Conservation (phyloP, 768 basidiomycete genomes). For the Phaffia australis region DNA sequence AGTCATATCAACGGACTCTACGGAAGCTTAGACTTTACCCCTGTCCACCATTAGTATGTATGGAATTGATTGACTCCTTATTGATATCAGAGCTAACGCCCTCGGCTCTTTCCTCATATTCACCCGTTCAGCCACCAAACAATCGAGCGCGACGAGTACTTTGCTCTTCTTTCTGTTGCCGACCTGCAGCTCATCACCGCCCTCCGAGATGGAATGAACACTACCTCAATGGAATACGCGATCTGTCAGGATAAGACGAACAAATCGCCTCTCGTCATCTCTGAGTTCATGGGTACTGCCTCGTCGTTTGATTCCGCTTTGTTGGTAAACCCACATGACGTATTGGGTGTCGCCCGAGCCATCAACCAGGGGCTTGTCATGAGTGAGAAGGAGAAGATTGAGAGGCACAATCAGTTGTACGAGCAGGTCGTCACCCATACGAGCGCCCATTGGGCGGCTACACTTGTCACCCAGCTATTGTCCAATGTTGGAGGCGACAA, state of each 20-base stretch:
- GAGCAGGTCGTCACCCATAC: slow-evolving; percentile 84
- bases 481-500: slow-evolving; percentile 67
- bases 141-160: slow-evolving; percentile 95
- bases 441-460: slow-evolving; percentile 85
- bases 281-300: slow-evolving; percentile 97
- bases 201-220: slow-evolving; percentile 97
- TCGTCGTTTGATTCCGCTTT: slow-evolving; percentile 74
- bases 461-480: slow-evolving; percentile 77
- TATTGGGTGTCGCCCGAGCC: slow-evolving; percentile 72
- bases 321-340: slow-evolving; percentile 91
- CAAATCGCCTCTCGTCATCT: slow-evolving; percentile 70
- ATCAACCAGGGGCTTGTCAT: slow-evolving; percentile 81
- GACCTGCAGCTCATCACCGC: slow-evolving; percentile 93
- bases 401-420: slow-evolving; percentile 62
- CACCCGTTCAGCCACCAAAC: slow-evolving; percentile 66
- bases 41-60: slow-evolving; percentile 92
- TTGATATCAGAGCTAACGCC: neutral
- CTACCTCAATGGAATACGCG: slow-evolving; percentile 62
- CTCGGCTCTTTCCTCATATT: slow-evolving; percentile 9
- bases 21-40: slow-evolving; percentile 86
- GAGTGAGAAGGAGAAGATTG: slow-evolving; percentile 60
- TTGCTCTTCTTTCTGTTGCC: slow-evolving; percentile 82
- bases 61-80: no score
- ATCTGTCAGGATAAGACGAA: slow-evolving; percentile 80
- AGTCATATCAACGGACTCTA: slow-evolving; percentile 49